Conservation (phyloP, 2,329 filamentous ascomycete species). For the Penicillium oxalicum region DNA sequence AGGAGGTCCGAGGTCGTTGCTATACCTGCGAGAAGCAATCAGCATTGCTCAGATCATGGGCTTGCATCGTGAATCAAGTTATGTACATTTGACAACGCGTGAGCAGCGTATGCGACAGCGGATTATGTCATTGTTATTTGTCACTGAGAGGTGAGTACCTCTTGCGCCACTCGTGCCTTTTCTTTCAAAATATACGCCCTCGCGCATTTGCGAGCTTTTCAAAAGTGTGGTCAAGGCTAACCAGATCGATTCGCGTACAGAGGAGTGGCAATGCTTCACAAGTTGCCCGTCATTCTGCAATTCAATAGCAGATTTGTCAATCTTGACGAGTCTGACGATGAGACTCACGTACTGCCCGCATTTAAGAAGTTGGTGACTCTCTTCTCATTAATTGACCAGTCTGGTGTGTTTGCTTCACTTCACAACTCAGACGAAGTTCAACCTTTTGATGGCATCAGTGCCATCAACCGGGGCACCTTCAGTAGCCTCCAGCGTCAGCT, state of each 20-base stretch:
- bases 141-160: not conserved
- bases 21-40: slow-evolving; percentile 1
- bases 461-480: not conserved
- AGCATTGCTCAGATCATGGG: slow-evolving; percentile 1
- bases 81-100: not conserved
- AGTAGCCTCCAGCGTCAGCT: not conserved
- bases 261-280: slow-evolving; percentile 1
- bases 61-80: not conserved
- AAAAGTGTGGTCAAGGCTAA: too few relatives aligned
- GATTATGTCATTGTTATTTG: not conserved
- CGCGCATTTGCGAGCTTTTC: not conserved
- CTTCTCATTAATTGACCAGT: not conserved
- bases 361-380: not conserved
- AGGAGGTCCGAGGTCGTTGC: not conserved
- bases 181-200: not conserved
- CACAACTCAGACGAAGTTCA: not conserved
- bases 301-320: not conserved
- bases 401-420: not conserved
- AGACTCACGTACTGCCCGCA: not conserved
- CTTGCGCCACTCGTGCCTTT: not conserved
- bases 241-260: not conserved
- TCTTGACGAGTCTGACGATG: slow-evolving; percentile 1
- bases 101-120: not conserved
- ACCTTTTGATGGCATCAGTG: not conserved
- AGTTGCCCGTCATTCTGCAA: not conserved